phyloP scores from a whole-genome alignment of 2,329 filamentous ascomycete genomes.

The Chrysoporthe austroafricana region DNA sequence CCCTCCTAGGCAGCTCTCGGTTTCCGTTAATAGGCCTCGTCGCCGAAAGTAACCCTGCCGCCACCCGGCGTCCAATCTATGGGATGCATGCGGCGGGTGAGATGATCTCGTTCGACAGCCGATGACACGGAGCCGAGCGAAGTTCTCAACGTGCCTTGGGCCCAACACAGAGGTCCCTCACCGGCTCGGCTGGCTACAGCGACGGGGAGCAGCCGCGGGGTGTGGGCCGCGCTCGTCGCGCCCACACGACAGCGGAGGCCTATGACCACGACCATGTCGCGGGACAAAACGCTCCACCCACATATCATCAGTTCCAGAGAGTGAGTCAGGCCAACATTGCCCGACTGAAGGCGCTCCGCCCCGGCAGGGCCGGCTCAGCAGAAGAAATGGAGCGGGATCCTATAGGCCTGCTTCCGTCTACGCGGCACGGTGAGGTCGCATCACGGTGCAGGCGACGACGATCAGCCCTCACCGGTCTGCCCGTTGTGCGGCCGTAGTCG shows the following conservation, averaged over 20 bases:
- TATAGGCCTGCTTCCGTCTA: not conserved
- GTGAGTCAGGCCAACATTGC: not conserved
- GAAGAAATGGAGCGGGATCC: not conserved
- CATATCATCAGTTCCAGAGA: not conserved
- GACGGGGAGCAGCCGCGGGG: constrained; percentile 12
- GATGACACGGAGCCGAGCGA: not conserved
- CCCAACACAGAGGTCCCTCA: not conserved
- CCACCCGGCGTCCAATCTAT: not conserved
- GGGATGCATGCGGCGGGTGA: not conserved
- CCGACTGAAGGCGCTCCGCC: not conserved
- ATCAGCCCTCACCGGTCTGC: not conserved
- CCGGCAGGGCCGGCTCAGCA: not conserved
- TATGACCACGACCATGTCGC: constrained; percentile 14
- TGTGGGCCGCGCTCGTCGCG: constrained; percentile 13
- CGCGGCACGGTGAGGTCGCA: not conserved
- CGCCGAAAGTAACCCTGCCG: constrained; percentile 16
- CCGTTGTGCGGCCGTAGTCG: not conserved
- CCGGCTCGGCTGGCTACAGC: constrained; percentile 13
- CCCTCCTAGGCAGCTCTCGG: not conserved
- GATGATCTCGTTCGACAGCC: not conserved
- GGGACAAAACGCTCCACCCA: constrained; percentile 16
- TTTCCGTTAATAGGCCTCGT: constrained; percentile 16
- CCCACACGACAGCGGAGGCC: constrained; percentile 18
- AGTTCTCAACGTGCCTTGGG: not conserved
- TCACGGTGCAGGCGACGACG: not conserved